phyloP scores from a whole-genome alignment of 768 basidiomycete genomes.

The Mycena vulgaris region DNA sequence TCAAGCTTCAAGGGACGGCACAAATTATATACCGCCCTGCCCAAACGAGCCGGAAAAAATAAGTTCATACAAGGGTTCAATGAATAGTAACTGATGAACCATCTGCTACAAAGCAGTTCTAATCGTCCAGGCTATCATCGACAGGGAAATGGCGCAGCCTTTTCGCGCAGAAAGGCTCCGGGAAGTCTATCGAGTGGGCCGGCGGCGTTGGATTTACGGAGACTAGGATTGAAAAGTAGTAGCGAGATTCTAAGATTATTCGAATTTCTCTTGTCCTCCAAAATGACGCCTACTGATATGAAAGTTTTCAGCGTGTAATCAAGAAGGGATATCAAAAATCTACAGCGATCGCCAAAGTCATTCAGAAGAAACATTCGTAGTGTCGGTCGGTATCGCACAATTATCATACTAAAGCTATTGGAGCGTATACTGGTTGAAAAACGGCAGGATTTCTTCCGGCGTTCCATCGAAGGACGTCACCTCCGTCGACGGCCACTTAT shows the following conservation, averaged over 20 bases:
- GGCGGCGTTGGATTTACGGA: constrained; percentile 96
- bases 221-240: constrained; percentile 96
- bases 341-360: constrained; percentile 93
- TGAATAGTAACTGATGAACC: too few relatives aligned
- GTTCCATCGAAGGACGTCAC: constrained; percentile 36
- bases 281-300: neutral
- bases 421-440: constrained; percentile 22
- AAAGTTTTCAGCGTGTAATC: constrained; percentile 79
- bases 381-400: neutral
- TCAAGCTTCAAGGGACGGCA: too few relatives aligned
- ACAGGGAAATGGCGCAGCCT: constrained; percentile 90
- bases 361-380: constrained; percentile 88
- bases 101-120: too few relatives aligned
- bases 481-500: constrained; percentile 32
- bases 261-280: constrained; percentile 47
- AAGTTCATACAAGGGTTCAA: too few relatives aligned
- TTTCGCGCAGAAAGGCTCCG: constrained; percentile 90
- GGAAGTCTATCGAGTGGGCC: constrained; percentile 95
- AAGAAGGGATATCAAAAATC: constrained; percentile 97
- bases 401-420: too few relatives aligned
- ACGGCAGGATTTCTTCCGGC: constrained; percentile 37
- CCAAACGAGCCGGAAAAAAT: too few relatives aligned
- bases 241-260: constrained; percentile 97
- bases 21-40: too few relatives aligned
- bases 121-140: too few relatives aligned